Conservation (phyloP, 108 stramenopile genomes). For the Pseudonitzschia multiseries region DNA sequence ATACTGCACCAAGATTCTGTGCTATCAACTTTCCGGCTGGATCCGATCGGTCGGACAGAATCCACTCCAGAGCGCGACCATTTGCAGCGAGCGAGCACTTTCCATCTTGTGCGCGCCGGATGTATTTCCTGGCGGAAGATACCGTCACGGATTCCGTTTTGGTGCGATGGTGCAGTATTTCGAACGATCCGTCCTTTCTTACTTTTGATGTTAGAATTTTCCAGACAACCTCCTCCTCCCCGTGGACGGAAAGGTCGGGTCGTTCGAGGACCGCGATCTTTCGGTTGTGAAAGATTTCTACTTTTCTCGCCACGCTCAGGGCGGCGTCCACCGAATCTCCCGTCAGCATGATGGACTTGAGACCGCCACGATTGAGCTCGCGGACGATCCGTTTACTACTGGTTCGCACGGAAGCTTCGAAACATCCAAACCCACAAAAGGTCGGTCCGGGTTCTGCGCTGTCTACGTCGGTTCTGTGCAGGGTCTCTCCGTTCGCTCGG, state of each 20-base stretch:
- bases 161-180: slow-evolving; percentile 15
- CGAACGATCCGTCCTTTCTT: slow-evolving; percentile 20
- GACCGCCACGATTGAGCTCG: slow-evolving; percentile 42
- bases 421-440: slow-evolving; percentile 59
- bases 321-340: slow-evolving; percentile 62
- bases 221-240: neutral
- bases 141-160: slow-evolving; percentile 1
- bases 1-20: slow-evolving; percentile 27
- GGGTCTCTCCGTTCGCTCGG: slow-evolving; percentile 20
- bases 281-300: slow-evolving; percentile 30
- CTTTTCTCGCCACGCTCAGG: slow-evolving; percentile 41
- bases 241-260: neutral
- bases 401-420: slow-evolving; percentile 57
- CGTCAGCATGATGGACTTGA: slow-evolving; percentile 57
- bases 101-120: neutral
- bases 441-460: slow-evolving; percentile 12
- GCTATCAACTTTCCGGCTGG: slow-evolving; percentile 12
- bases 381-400: slow-evolving; percentile 47
- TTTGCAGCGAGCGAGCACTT: slow-evolving; percentile 38
- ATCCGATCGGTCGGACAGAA: slow-evolving; percentile 23
- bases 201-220: slow-evolving; percentile 1
- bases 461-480: slow-evolving; percentile 51
- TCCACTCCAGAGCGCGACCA: slow-evolving; percentile 46
- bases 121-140: slow-evolving; percentile 12
- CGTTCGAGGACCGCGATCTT: slow-evolving; percentile 45